Base-by-base conservation (phyloP, 352 stramenopile species). In the Phytophthora megakarya region DNA sequence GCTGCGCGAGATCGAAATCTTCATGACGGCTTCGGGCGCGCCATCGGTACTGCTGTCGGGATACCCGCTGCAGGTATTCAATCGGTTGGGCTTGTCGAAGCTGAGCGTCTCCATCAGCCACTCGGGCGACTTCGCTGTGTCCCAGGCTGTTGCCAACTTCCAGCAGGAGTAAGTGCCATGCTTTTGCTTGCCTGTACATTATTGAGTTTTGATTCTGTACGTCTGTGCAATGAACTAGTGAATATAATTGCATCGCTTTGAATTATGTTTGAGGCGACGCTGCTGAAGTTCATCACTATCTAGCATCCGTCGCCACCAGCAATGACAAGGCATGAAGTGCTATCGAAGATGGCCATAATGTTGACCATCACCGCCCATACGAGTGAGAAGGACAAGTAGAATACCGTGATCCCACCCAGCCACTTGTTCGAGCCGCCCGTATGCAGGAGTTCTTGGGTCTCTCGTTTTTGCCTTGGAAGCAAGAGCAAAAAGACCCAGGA, bases 81-180 rank as follows among this genome's bases (percentile, higher is more conserved):
- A 93, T 61, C 81, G 80, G 44, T 68, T 92, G 23, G 86, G 80
- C 7, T 56, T 96, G 42, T 77, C 70, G 26, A 88, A 81, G 49
- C 68, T 96, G 53, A 90, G 84, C 45, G 83, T 97, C 19, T 95
- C 89, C 26, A 97, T 97, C 75, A 93, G 85, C 66, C 89, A 97
- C 72, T 95, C 89, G 46, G 87, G 85, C 25, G 89, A 93, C 67
- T 95, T 93, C 53, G 88, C 89, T 35, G 86, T 95, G 25, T 81
- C 89, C 25, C 88, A 97, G 55, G 89, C 88, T 18, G 71, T 96
- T 15, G 89, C 82, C 13, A 88, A 74, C 68, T 90, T 87, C 58
- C 56, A 87, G 40, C 68, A 65, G 30, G 64, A 63, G 38, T 72
- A 66, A 62, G 38, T 51, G 30, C 6, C 39, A 15, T 16, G 42